phyloP scores from a whole-genome alignment of 1,139 yeast species.

The Yamadazyma mexicana region DNA sequence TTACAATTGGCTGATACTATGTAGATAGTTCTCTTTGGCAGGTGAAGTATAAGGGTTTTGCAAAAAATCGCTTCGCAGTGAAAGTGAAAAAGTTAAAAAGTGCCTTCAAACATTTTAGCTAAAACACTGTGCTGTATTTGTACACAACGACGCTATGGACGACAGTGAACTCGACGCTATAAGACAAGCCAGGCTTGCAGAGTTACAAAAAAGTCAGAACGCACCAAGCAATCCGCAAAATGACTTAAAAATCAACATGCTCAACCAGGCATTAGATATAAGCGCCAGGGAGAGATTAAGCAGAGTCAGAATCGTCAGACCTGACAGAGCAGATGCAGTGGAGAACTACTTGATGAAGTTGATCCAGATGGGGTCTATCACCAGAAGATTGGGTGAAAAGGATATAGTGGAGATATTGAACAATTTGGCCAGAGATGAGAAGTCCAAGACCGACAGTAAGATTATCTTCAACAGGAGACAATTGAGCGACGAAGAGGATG shows the following conservation, averaged over 20 bases:
- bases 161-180: conserved; percentile 87
- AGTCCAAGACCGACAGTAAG: conserved; percentile 58
- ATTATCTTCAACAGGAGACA: conserved; percentile 42
- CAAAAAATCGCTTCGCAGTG: neutral
- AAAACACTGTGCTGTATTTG: no score
- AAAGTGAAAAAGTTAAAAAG: neutral
- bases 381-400: conserved; percentile 68
- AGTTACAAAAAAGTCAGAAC: conserved; percentile 61
- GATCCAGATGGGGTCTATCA: conserved; percentile 77
- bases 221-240: conserved; percentile 14
- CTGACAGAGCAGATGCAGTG: conserved; percentile 89
- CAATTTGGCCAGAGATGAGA: conserved; percentile 79
- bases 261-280: conserved; percentile 74
- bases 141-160: conserved; percentile 55
- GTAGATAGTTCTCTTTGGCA: no score
- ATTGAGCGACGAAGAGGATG: conserved; percentile 26
- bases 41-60: no score
- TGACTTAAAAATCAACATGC: conserved; percentile 38
- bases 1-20: no score
- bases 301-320: conserved; percentile 84
- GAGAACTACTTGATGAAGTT: conserved; percentile 75
- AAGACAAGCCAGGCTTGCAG: conserved; percentile 83
- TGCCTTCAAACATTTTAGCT: no score
- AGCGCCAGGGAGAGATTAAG: conserved; percentile 86
- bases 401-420: conserved; percentile 83